A percentile compares a stretch with the other conserved stretches of the same genome.
These are phyloP conservation scores for Boletus rubescentipes DNA, from an alignment of 768 basidiomycete species.

Conservation along the genomic window DNA sequence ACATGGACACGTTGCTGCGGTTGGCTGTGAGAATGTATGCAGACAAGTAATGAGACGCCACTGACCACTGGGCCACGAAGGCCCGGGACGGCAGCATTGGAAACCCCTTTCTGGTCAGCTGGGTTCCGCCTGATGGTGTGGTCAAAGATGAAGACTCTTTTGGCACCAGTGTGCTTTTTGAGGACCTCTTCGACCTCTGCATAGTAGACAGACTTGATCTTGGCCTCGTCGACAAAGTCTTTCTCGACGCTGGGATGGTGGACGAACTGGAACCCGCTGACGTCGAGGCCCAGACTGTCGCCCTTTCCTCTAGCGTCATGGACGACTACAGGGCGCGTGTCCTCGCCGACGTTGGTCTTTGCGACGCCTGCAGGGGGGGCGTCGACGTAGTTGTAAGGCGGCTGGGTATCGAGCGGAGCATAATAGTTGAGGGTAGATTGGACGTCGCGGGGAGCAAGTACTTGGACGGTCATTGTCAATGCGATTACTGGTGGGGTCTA, in stretches of 20 bases:
- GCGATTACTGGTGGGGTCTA: not conserved
- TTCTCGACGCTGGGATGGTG: constrained; percentile 35
- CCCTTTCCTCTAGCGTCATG: constrained; percentile 36
- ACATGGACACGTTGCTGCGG: constrained; percentile 41
- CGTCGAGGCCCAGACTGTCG: constrained; percentile 33
- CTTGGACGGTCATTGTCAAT: constrained; percentile 18
- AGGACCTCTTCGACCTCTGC: constrained; percentile 41
- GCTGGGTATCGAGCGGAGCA: constrained; percentile 25
- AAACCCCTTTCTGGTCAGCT: not conserved
- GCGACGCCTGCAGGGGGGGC: constrained; percentile 27
- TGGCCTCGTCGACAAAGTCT: constrained; percentile 40
- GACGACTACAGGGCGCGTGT: constrained; percentile 19
- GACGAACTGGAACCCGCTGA: constrained; percentile 46
- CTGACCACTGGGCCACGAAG: constrained; percentile 37
- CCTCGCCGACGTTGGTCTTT: constrained; percentile 32
- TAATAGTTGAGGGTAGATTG: constrained; percentile 40
- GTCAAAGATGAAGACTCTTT: constrained; percentile 44
- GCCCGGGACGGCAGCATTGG: not conserved
- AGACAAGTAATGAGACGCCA: not conserved
- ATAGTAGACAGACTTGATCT: constrained; percentile 40
- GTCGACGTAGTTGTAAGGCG: constrained; percentile 36
- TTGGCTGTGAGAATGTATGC: not conserved
- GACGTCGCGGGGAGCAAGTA: constrained; percentile 35
- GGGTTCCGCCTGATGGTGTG: constrained; percentile 41
- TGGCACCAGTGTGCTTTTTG: constrained; percentile 39